A percentile compares a stretch with the other conserved stretches of the same genome.
These are phyloP conservation scores for Colletotrichum phormii DNA, from an alignment of 2,329 filamentous ascomycete species.

Conservation along the genomic window DNA sequence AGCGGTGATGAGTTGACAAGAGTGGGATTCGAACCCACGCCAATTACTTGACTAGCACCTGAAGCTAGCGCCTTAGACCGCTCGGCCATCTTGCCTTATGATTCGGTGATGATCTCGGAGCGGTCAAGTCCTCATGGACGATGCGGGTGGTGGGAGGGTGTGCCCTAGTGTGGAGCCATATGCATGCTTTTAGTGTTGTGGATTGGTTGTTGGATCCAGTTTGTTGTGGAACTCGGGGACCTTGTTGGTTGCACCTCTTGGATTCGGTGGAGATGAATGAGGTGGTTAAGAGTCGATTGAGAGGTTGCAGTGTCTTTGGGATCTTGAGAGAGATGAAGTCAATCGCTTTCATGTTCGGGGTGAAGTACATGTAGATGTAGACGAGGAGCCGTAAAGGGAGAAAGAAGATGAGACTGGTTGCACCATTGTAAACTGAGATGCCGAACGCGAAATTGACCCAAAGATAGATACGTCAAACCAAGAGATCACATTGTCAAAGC, in stretches of 20 bases:
- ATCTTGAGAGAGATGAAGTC: not conserved
- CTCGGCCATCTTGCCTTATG: constrained; percentile 15
- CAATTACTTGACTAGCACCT: constrained; percentile 28
- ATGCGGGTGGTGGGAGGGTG: not conserved
- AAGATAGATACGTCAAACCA: not conserved
- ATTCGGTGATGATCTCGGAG: rapidly evolving
- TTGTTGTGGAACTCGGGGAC: not conserved
- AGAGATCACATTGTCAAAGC: not conserved
- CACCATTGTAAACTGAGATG: not conserved
- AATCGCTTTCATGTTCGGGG: not conserved
- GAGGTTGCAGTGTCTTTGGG: not conserved
- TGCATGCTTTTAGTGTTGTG: not conserved
- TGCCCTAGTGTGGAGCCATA: not conserved
- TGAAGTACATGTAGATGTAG: not conserved
- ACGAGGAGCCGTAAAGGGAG: no score
- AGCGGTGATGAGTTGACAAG: not conserved
- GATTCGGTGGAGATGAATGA: not conserved
- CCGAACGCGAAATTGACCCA: not conserved
- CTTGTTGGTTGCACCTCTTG: not conserved
- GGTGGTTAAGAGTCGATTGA: not conserved
- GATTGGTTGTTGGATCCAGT: constrained; percentile 1
- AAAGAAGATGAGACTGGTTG: not conserved
- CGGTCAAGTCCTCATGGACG: no score
- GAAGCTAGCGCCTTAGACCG: constrained; percentile 27
- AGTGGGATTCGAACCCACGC: constrained; percentile 24